Evolutionary conservation across 1,284 basidiomycete species (phyloP), one percentile per base, ranked within the genome.

Genomic region (Microstroma glucosiphilum): DNA sequence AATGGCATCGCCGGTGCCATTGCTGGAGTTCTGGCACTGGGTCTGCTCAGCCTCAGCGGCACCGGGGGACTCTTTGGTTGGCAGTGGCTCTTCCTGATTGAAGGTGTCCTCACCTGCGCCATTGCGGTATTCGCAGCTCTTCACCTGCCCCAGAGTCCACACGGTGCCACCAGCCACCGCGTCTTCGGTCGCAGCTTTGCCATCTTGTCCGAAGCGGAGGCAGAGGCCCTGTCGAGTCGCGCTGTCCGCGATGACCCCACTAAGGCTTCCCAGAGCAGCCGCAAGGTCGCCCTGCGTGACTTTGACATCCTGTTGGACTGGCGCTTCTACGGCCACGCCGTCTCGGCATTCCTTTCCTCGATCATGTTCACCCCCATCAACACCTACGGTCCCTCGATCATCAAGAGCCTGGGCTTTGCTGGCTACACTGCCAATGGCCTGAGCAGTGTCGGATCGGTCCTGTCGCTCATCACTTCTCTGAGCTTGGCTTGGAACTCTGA

Each of bases 211-310:
- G 53, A 25, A 11, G 59, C 30, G 9, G 54, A 60, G 42, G 59
- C 59, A 40, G 23, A 58, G n/a, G 40, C 40, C 12, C 21, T 60
- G 19, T 19, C 85, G 2, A 82, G 80, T 57, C 82, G 86, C 19
- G 82, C 88, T 17, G 79, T 88, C 12, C 82, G 87, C 6, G 87
- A 88, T 70, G 87, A 88, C 68, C 87, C 76, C 2, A 71, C 71
- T 88, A 88, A 81, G 84, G 81, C 23, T 81, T 82, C 49, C 63
- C 89, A 89, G 88, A 87, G 89, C 78, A 89, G 89, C 66, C 85
- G 88, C 26, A 83, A 90, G 77, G 85, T 85, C 11, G 40, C 60
- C 23, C 56, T 63, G 9, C 19, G 25, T 2, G 62, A 63, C 46
- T 63, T 49, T 21, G 57, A 63, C 51, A 21, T 63, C 26, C 56